Percentiles rank a stretch among this genome's conserved stretches.
These are phyloP conservation scores for Schoenoplectus triqueter DNA, from an alignment of 202 grass and related monocot species.

Conservation along the genomic window DNA sequence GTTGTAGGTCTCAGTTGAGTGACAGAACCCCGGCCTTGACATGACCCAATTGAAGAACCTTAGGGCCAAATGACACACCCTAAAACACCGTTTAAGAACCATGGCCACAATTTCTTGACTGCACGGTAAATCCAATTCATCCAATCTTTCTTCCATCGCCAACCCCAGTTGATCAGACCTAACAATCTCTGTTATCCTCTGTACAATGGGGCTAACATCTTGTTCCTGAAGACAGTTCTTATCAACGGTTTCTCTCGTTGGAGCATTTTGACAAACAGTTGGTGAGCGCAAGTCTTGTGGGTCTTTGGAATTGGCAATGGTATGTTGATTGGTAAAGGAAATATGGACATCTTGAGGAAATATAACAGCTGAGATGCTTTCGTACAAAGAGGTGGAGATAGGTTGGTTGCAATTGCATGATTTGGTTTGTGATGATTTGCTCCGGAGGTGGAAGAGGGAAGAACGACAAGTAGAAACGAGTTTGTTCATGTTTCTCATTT, in stretches of 20 bases:
- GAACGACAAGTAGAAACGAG: slow-evolving; percentile 40
- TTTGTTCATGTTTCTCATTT: slow-evolving; percentile 47
- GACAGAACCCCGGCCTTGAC: slow-evolving; percentile 45
- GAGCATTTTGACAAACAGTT: slow-evolving; percentile 59
- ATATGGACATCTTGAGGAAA: neutral
- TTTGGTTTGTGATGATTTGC: slow-evolving; percentile 29
- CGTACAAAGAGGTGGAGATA: slow-evolving; percentile 40
- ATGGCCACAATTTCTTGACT: slow-evolving; percentile 54
- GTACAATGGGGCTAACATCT: slow-evolving; percentile 48
- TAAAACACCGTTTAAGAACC: slow-evolving; percentile 82
- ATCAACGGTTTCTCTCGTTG: slow-evolving; percentile 23
- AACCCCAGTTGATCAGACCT: slow-evolving; percentile 42
- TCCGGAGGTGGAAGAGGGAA: slow-evolving; percentile 21
- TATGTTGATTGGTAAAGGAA: neutral
- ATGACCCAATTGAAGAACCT: slow-evolving; percentile 77
- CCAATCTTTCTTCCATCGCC: slow-evolving; percentile 47
- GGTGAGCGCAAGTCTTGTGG: neutral
- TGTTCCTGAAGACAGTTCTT: neutral
- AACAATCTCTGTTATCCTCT: slow-evolving; percentile 55
- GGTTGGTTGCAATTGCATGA: neutral
- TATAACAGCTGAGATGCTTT: slow-evolving; percentile 44
- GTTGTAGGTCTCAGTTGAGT: slow-evolving; percentile 72
- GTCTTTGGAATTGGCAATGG: neutral
- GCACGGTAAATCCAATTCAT: slow-evolving; percentile 47
- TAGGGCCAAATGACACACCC: slow-evolving; percentile 60